Evolutionary conservation across 176 grass and related monocot genomes (phyloP).

Genomic region (Typha latifolia): DNA sequence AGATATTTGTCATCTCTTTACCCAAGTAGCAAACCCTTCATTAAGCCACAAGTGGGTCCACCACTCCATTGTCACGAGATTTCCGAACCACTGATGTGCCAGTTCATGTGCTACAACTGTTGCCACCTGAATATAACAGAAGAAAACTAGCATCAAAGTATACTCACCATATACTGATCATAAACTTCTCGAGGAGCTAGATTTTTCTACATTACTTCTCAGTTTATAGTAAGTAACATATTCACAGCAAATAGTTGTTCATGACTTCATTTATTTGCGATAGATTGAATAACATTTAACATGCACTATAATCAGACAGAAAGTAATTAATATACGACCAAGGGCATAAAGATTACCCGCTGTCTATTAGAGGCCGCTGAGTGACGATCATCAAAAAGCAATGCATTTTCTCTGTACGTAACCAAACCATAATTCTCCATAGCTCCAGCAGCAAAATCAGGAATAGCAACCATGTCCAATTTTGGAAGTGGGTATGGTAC

Average conservation of each 20-base stretch:
- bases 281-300: background rate
- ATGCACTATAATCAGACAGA: background rate
- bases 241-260: background rate
- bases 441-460: slow-evolving; percentile 69
- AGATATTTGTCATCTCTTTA: slow-evolving; percentile 23
- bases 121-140: slow-evolving; percentile 55
- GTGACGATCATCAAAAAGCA: slow-evolving; percentile 74
- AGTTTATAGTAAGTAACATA: slow-evolving; percentile 2
- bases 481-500: slow-evolving; percentile 81
- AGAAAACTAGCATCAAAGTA: background rate
- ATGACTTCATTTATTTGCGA: background rate
- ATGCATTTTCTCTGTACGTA: slow-evolving; percentile 76
- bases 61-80: slow-evolving; percentile 99
- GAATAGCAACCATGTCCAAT: slow-evolving; percentile 97
- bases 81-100: slow-evolving; percentile 97
- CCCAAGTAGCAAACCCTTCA: slow-evolving; percentile 97
- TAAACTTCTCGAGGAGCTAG: background rate
- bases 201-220: background rate
- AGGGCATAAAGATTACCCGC: slow-evolving; percentile 30
- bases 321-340: slow-evolving; percentile 7
- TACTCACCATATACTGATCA: background rate
- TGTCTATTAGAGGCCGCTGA: slow-evolving; percentile 88
- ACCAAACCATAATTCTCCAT: slow-evolving; percentile 99
- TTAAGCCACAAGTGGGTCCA: slow-evolving; percentile 98
- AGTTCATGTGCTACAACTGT: slow-evolving; percentile 91